phyloP scores from a whole-genome alignment of 768 basidiomycete species.

The Mycena metata region DNA sequence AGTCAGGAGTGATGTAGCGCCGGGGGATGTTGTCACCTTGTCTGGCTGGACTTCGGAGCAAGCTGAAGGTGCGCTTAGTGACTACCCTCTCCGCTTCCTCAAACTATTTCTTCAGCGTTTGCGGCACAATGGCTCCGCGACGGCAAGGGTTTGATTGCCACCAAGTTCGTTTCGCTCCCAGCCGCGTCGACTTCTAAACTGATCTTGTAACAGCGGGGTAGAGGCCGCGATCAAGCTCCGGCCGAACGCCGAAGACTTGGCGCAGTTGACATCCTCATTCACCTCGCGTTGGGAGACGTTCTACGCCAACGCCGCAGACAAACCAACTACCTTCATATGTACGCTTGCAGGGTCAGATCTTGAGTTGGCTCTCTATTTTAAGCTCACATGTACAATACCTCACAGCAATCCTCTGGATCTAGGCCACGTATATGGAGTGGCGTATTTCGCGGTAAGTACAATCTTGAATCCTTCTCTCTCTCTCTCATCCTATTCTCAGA shows the following conservation, averaged over 20 bases:
- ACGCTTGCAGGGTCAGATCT: conserved; percentile 53
- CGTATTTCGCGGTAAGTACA: too few relatives aligned
- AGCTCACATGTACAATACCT: too few relatives aligned
- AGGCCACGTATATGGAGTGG: too few relatives aligned
- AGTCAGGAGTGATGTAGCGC: too few relatives aligned
- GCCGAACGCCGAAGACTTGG: conserved; percentile 62
- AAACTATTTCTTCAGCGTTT: neutral
- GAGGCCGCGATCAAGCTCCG: conserved; percentile 71
- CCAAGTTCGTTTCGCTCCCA: conserved; percentile 56
- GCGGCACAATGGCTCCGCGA: neutral
- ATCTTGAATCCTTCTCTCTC: too few relatives aligned
- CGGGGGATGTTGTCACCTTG: neutral
- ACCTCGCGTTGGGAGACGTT: too few relatives aligned
- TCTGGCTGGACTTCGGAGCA: neutral
- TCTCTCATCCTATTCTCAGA: too few relatives aligned
- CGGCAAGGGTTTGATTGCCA: conserved; percentile 58
- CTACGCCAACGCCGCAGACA: too few relatives aligned
- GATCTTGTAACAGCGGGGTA: conserved; percentile 55
- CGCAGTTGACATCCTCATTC: conserved; percentile 64
- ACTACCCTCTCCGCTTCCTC: neutral
- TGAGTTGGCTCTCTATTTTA: neutral
- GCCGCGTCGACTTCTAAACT: neutral
- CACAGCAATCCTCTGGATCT: too few relatives aligned
- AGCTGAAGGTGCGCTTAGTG: neutral
- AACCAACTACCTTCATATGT: conserved; percentile 50